Evolutionary conservation across 2,329 filamentous ascomycete genomes (phyloP).

Genomic region (Fusarium succisae): DNA sequence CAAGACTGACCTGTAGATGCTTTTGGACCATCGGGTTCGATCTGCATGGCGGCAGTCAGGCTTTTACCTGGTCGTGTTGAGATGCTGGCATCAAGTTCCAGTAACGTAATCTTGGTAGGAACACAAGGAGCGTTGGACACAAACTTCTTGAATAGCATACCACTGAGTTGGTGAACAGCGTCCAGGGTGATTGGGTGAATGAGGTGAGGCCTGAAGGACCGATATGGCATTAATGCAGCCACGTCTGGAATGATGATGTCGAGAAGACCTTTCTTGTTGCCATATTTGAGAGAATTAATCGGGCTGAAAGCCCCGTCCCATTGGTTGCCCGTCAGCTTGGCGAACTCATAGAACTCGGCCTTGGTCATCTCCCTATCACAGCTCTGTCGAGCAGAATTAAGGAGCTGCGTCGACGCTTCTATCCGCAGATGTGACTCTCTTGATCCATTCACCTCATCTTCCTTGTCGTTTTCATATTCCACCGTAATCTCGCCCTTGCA

Average conservation of each 20-base stretch:
- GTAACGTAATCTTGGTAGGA: not conserved
- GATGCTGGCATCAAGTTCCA: not conserved
- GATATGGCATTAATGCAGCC: slow-evolving; percentile 3
- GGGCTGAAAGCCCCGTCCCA: slow-evolving; percentile 8
- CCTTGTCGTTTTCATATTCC: not conserved
- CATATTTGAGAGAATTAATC: not conserved
- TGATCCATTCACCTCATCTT: not conserved
- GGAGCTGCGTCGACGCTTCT: not conserved
- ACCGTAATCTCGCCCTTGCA: not conserved
- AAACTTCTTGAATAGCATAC: slow-evolving; percentile 5
- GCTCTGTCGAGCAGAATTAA: not conserved
- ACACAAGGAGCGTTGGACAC: slow-evolving; percentile 10
- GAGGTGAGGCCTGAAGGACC: not conserved
- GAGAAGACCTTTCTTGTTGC: not conserved
- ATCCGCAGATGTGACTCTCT: not conserved
- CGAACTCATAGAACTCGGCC: not conserved
- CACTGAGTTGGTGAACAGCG: slow-evolving; percentile 3
- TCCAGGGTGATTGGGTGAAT: slow-evolving; percentile 1
- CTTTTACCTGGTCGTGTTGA: not conserved
- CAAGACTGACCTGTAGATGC: not conserved
- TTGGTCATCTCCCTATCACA: not conserved
- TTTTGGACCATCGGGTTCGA: not conserved
- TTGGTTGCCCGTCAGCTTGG: not conserved
- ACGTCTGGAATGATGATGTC: not conserved
- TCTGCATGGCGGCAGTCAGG: slow-evolving; percentile 5